Evolutionary conservation across 495 filamentous ascomycete species (phyloP), one percentile per base, ranked within the genome.

Genomic region (Talaromyces borbonicus): DNA sequence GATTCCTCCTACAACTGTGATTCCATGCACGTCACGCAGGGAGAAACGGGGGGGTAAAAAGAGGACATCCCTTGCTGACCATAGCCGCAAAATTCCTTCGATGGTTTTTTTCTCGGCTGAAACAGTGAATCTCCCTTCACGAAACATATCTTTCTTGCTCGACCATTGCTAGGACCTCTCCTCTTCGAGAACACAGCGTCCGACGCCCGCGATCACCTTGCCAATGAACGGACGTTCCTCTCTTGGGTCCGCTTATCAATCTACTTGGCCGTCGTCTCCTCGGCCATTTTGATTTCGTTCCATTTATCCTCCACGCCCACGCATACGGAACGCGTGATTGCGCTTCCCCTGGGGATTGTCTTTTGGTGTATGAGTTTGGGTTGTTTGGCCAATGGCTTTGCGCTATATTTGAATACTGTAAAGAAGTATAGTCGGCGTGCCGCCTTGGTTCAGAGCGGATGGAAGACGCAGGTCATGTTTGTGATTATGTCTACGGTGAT

Each of bases 241-340:
- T 96, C 93, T 15, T 96, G 90, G 78, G 81, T 98, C 4, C 81
- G 92, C 3, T 78, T 98, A 4, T 82, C 85, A 14, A 78, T 96
- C 55, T 95, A 95, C 68, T 83, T 98, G 71, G 76, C 87, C 44
- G 69, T 98, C 25, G 90, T 97, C 15, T 77, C 87, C 7, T 70
- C 90, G 14, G 92, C 92, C 31, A 95, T 98, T 49, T 75, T 92
- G 7, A 74, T 95, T 30, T 95, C 88, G 6, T 97, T 98, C 62
- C 90, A 98, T 52, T 78, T 98, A 43, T 85, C 85, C 50, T 66
- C 72, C 15, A 62, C 80, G 48, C 86, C 92, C 2, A 77, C 80
- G 1, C 56, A 58, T 3, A 59, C 85, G 0, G 92, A 97, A 65
- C 71, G 74, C 48, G 74, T 73, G 32, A 78, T 96, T 67, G 80